Evolutionary conservation across 164 flowering plant species (phyloP).

Genomic region (Piper longum): DNA sequence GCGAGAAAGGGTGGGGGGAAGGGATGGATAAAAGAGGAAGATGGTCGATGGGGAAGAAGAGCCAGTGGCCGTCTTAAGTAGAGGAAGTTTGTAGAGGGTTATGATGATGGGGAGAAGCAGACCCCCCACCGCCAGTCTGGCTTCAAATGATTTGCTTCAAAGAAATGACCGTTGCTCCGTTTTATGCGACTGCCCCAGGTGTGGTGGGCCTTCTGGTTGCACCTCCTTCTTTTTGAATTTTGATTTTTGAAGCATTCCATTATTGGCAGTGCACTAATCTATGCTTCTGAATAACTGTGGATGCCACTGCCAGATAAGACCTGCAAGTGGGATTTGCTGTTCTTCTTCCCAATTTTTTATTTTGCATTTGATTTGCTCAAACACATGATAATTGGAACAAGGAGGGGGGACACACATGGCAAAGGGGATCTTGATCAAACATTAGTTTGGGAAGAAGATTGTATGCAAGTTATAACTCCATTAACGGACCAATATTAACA

Average conservation of each 20-base stretch:
- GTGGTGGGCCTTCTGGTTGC: constrained; percentile 5
- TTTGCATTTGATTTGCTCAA: too few relatives aligned
- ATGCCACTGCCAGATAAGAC: too few relatives aligned
- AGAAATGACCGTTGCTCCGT: background rate
- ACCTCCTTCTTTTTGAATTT: constrained; percentile 1
- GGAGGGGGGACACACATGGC: too few relatives aligned
- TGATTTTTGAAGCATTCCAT: too few relatives aligned
- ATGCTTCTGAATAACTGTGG: too few relatives aligned
- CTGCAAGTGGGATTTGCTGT: too few relatives aligned
- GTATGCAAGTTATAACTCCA: too few relatives aligned
- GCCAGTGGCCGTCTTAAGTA: background rate
- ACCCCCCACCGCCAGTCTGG: constrained; percentile 10
- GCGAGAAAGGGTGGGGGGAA: background rate
- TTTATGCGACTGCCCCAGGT: constrained; percentile 10
- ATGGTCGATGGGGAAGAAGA: background rate
- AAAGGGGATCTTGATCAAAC: too few relatives aligned
- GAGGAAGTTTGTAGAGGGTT: background rate
- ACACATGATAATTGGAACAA: too few relatives aligned
- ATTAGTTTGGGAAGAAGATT: background rate
- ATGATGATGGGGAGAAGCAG: background rate
- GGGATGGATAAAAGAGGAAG: background rate
- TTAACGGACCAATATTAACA: too few relatives aligned
- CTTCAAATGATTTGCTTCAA: constrained; percentile 5
- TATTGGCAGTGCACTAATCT: too few relatives aligned
- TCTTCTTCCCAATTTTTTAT: constrained; percentile 5